Evolutionary conservation across 495 filamentous ascomycete species (phyloP), one percentile per base, ranked within the genome.

Genomic region (Trichoderma gamsii): DNA sequence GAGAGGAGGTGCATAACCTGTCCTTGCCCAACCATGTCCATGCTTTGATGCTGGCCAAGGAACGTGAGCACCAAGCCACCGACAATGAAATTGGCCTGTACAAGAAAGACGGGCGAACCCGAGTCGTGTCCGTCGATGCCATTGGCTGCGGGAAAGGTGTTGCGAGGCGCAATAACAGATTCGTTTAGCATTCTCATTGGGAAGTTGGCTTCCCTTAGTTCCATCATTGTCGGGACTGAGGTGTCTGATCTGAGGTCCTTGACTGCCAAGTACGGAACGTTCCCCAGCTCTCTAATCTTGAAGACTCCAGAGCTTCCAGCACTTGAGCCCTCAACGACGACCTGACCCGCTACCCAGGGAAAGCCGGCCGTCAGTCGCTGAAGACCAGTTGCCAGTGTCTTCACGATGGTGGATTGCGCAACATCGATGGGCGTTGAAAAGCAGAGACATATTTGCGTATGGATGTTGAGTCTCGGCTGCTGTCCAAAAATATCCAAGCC

Each of bases 21-120:
- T 9, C 73, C 80, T 72, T 84, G 83, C 7, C 86, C 85, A 2
- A 75, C 81, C 75, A 82, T 79, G 70, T 87, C 85, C 80, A 85
- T 85, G n/a, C 74, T 68, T 41, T 79, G 74, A 68, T 88, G 86
- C 35, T 85, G 77, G n/a, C 72, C 77, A 46, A 76, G 70, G 66
- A 85, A 70, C 1, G 80, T 83, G 46, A 88, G 75, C 12, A 88
- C 68, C 0, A 85, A 67, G 1, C 84, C 84, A 27, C 79, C 82
- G 25, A 66, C 64, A 64, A 88, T 81, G 73, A 85, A 83, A 69
- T 74, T 87, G 0, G 77, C 80, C 74, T 87, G 85, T 11, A 88
- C 49, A 13, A 78, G 68, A 67, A 87, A 81, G n/a, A 85, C 81
- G 29, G 82, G 80, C 29, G 41, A 43, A 43, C 41, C 12, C 6